These are phyloP conservation scores for Parietaria judaica DNA, from an alignment of 306 rosid species.

Conservation along the genomic window DNA sequence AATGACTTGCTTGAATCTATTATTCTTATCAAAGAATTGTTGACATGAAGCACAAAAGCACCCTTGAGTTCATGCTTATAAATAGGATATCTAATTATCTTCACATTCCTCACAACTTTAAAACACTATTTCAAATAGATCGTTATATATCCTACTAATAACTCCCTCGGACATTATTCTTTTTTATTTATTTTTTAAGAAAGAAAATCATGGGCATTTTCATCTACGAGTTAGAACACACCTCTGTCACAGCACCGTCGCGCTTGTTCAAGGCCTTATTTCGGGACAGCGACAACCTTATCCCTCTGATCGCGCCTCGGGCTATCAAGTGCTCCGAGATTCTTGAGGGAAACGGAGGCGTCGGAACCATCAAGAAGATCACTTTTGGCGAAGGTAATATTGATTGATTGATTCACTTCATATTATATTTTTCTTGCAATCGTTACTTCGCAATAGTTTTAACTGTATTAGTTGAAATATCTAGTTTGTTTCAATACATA, in stretches of 20 bases:
- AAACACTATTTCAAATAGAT: neutral
- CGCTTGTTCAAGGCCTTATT: conserved; percentile 31
- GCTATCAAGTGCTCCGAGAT: conserved; percentile 17
- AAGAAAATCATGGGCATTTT: conserved; percentile 25
- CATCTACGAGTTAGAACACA: conserved; percentile 13
- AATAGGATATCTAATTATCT: neutral
- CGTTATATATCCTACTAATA: no score
- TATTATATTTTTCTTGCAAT: no score
- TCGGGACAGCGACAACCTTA: conserved; percentile 25
- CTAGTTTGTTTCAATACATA: no score
- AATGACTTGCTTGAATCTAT: neutral
- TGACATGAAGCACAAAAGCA: neutral
- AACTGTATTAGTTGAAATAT: neutral
- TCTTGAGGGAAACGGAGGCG: conserved; percentile 29
- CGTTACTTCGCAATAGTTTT: neutral
- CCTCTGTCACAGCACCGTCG: conserved; percentile 14
- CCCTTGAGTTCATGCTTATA: neutral
- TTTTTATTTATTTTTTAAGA: no score
- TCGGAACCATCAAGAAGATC: conserved; percentile 33
- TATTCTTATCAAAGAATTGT: neutral
- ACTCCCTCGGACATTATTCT: no score
- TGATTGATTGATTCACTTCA: neutral
- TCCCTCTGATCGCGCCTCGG: conserved; percentile 24
- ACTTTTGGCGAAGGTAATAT: conserved; percentile 21
- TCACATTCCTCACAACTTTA: neutral